Percentiles rank a stretch among this genome's conserved stretches.
phyloP scores from a whole-genome alignment of 306 rosid genomes.

The Dryas drummondii region DNA sequence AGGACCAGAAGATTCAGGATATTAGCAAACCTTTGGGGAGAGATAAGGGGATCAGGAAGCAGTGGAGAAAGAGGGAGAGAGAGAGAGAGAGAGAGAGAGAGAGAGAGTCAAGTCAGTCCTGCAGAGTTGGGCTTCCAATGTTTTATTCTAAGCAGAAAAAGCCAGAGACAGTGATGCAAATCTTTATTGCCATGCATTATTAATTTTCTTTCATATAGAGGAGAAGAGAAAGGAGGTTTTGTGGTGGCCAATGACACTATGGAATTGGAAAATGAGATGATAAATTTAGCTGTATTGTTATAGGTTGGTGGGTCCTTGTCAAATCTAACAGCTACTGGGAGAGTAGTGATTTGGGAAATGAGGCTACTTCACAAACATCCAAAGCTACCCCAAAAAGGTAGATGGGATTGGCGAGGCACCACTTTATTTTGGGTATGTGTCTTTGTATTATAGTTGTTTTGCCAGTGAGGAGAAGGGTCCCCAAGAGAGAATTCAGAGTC shows the following conservation, averaged over 20 bases:
- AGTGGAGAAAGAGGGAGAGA: constrained; percentile 39
- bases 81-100: constrained; percentile 27
- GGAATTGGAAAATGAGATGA: constrained; percentile 36
- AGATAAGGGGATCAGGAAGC: constrained; percentile 47
- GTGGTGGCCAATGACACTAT: constrained; percentile 42
- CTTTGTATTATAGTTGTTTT: constrained; percentile 28
- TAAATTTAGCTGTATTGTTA: constrained; percentile 34
- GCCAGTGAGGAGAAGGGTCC: constrained; percentile 34
- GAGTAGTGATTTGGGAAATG: constrained; percentile 38
- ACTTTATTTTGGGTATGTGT: constrained; percentile 37
- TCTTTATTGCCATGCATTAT: constrained; percentile 22
- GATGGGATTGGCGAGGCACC: constrained; percentile 50
- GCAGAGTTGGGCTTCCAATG: constrained; percentile 37
- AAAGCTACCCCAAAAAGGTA: constrained; percentile 39
- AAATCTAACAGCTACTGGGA: constrained; percentile 53
- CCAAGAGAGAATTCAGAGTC: constrained; percentile 6
- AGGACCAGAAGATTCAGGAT: constrained; percentile 25
- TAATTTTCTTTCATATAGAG: not conserved
- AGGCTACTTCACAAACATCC: constrained; percentile 49
- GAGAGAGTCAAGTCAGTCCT: constrained; percentile 36
- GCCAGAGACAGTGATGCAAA: not conserved
- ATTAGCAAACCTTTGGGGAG: constrained; percentile 19
- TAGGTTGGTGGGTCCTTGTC: constrained; percentile 44
- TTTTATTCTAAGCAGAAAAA: constrained; percentile 36
- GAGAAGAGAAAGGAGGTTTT: not conserved